Evolutionary conservation across 2,329 filamentous ascomycete species (phyloP).

Genomic region (Fusarium neocosmosporiellum): DNA sequence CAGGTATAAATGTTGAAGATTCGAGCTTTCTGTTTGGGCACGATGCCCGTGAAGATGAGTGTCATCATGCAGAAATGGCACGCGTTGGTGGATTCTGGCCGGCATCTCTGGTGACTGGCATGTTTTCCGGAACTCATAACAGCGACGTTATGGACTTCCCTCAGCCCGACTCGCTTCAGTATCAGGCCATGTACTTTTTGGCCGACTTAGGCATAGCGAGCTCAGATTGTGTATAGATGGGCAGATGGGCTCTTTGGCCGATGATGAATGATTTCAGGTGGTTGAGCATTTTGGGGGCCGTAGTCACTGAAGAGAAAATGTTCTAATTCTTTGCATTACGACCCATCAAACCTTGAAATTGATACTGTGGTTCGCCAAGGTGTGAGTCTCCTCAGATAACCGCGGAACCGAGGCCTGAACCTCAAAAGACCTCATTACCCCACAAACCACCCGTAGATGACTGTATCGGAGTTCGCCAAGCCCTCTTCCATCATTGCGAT

Average conservation of each 20-base stretch:
- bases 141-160: conserved; percentile 12
- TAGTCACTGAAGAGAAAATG: not conserved
- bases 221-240: not conserved
- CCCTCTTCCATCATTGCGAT: not conserved
- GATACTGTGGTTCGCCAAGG: not conserved
- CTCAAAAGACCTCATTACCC: not conserved
- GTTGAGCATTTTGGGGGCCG: not conserved
- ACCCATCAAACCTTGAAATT: not conserved
- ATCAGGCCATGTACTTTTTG: conserved; percentile 24
- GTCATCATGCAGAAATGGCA: not conserved
- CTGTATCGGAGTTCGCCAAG: not conserved
- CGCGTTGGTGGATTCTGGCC: conserved; percentile 12
- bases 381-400: not conserved
- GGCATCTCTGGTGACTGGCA: not conserved
- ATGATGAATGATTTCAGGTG: not conserved
- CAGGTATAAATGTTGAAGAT: not conserved
- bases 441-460: not conserved
- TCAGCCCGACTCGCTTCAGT: conserved; percentile 18
- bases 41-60: not conserved
- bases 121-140: not conserved
- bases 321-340: not conserved
- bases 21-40: not conserved
- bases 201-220: conserved; percentile 12
- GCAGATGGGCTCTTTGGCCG: not conserved
- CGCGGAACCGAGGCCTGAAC: not conserved